Evolutionary conservation across 495 filamentous ascomycete species (phyloP), one percentile per base, ranked within the genome.

Genomic region (Chaetomidium leptoderma): DNA sequence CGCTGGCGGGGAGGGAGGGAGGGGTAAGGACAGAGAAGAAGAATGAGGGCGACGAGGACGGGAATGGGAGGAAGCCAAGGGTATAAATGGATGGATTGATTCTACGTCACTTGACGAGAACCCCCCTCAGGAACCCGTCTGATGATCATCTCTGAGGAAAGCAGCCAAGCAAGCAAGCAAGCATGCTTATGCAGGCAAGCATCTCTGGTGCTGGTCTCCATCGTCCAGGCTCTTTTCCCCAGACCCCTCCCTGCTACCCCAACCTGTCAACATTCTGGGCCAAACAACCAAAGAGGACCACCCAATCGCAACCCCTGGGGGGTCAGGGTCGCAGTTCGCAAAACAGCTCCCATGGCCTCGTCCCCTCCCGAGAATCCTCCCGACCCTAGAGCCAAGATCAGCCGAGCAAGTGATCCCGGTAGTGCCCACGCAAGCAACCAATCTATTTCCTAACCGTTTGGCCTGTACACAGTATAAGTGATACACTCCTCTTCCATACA

Each of bases 161-260:
- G n/a, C n/a, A n/a, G n/a, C n/a, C n/a, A n/a, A n/a, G n/a, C n/a
- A n/a, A n/a, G n/a, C n/a, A n/a, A n/a, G n/a, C n/a, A n/a, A n/a
- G n/a, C n/a, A n/a, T n/a, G n/a, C n/a, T n/a, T n/a, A n/a, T n/a
- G n/a, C n/a, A n/a, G n/a, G n/a, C n/a, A n/a, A n/a, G n/a, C 44
- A 6, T 29, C 13, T 30, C 26, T 6, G 11, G 6, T 35, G 7
- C 19, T 21, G n/a, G n/a, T n/a, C n/a, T 32, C 51, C 36, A 53
- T 53, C 36, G 14, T 2, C 8, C 9, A n/a, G n/a, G n/a, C n/a
- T n/a, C n/a, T n/a, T n/a, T 43, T 53, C 51, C 51, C 51, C 51
- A 43, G 51, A 33, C 36, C 26, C 23, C 36, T 43, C 51, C 36
- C 26, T 42, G 37, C 10, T 53, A 53, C 51, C 51, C 51, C 37